Evolutionary conservation across 495 filamentous ascomycete species (phyloP), one percentile per base, ranked within the genome.

Genomic region (Tuber indicum): DNA sequence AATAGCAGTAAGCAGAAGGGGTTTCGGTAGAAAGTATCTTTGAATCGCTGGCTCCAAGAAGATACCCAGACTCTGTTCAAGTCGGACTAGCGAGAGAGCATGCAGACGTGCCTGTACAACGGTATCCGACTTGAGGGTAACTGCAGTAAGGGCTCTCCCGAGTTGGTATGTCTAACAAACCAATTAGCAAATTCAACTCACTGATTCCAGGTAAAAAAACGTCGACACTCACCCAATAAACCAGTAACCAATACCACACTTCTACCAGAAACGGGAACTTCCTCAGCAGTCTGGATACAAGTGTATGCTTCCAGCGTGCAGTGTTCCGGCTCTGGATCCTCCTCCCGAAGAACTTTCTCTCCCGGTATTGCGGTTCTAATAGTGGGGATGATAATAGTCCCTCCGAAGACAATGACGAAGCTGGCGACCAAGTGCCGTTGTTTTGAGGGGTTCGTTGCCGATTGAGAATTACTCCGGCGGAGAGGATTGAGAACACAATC

Each of bases 121-220:
- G 21, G 89, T 91, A 43, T 86, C 86, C 79, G 89, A 87, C 77
- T 88, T 84, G 7, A 91, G 84, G 10, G 88, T 89, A 10, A 91
- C 84, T 26, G 89, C 89, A 16, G 88, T 90, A 76, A 90, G 88
- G 6, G 89, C 90, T 70, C 90, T 87, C 72, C 89, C 89, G 46
- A 91, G 84, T 81, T 91, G 90, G 72, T 91, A 91, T 17, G 75
- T 82, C 75, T 82, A 62, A 36, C 26, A 43, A n/a, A 16, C 36
- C 71, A 72, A 42, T 43, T 41, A n/a, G 17, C 32, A 42, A 72
- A 17, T 72, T 46, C 41, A 72, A n/a, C 39, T 45, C 39, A 42
- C n/a, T 16, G 41, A 42, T 72, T 23, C 36, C 14, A n/a, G 39
- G 41, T 12, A 72, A 72, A 43, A 43, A 46, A 16, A 42, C 10